These are phyloP conservation scores for Kodamaea plutei DNA, from an alignment of 1,139 yeast species.

Conservation along the genomic window DNA sequence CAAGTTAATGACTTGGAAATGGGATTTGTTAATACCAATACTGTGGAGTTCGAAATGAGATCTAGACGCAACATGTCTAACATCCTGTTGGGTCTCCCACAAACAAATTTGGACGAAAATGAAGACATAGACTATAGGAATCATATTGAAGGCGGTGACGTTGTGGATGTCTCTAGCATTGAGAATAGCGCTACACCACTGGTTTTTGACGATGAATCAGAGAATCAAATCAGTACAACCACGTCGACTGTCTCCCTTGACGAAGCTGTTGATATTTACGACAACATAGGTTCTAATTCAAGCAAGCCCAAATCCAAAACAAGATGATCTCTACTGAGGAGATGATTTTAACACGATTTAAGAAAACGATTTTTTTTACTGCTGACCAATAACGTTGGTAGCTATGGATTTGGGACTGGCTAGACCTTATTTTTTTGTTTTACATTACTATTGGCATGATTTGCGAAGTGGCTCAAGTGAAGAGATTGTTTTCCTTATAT, in stretches of 20 bases:
- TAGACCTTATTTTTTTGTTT: too few relatives aligned
- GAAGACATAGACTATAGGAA: background rate
- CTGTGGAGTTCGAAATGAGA: constrained; percentile 27
- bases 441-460: too few relatives aligned
- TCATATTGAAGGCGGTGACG: constrained; percentile 2
- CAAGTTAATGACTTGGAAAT: constrained; percentile 7
- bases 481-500: constrained; percentile 2
- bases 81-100: constrained; percentile 8
- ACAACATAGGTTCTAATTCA: constrained; percentile 2
- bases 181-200: constrained; percentile 40
- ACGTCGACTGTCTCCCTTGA: constrained; percentile 33
- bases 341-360: too few relatives aligned
- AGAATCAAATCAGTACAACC: constrained; percentile 15
- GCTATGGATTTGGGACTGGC: too few relatives aligned
- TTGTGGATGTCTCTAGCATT: constrained; percentile 15
- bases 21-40: constrained; percentile 5
- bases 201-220: constrained; percentile 28
- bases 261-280: constrained; percentile 18
- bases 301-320: constrained; percentile 4
- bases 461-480: constrained; percentile 3
- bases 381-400: too few relatives aligned
- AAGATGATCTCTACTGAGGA: constrained; percentile 4
- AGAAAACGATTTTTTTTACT: too few relatives aligned
- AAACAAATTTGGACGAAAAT: constrained; percentile 5
- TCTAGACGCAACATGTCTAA: constrained; percentile 27